phyloP scores from a whole-genome alignment of 2,329 filamentous ascomycete genomes.

The Penicillium sp. region DNA sequence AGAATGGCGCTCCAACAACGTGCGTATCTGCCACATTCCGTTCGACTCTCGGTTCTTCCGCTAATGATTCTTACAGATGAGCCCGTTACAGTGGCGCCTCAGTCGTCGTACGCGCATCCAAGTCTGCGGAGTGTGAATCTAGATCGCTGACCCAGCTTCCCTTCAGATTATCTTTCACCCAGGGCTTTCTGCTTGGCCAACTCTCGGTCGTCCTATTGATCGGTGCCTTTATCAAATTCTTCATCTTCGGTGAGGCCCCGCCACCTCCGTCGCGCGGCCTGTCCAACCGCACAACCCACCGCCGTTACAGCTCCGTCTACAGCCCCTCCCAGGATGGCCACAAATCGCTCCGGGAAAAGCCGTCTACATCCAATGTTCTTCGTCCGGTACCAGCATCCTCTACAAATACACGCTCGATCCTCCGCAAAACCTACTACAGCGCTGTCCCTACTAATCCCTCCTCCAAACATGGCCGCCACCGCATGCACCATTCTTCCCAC shows the following conservation, averaged over 20 bases:
- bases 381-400: slow-evolving; percentile 74
- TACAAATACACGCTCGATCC: slow-evolving; percentile 76
- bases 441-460: slow-evolving; percentile 45
- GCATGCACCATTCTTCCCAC: slow-evolving; percentile 67
- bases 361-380: slow-evolving; percentile 67
- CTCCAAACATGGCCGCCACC: slow-evolving; percentile 45
- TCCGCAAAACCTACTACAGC: slow-evolving; percentile 97
- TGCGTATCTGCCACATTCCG: slow-evolving; percentile 13
- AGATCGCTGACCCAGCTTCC: slow-evolving; percentile 19
- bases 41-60: background rate
- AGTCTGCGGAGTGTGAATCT: slow-evolving; percentile 8
- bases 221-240: slow-evolving; percentile 97
- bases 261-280: slow-evolving; percentile 79
- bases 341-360: slow-evolving; percentile 49
- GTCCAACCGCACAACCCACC: slow-evolving; percentile 74
- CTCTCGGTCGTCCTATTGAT: slow-evolving; percentile 88
- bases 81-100: slow-evolving; percentile 33
- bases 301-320: slow-evolving; percentile 68
- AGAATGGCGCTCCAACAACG: slow-evolving; percentile 39
- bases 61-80: slow-evolving; percentile 32
- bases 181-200: slow-evolving; percentile 90
- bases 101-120: slow-evolving; percentile 45
- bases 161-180: slow-evolving; percentile 79
- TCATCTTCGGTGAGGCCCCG: slow-evolving; percentile 95
- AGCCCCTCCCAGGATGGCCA: slow-evolving; percentile 43